These are phyloP conservation scores for Suhomyces bribrorum DNA, from an alignment of 1,139 yeast species.

Conservation along the genomic window DNA sequence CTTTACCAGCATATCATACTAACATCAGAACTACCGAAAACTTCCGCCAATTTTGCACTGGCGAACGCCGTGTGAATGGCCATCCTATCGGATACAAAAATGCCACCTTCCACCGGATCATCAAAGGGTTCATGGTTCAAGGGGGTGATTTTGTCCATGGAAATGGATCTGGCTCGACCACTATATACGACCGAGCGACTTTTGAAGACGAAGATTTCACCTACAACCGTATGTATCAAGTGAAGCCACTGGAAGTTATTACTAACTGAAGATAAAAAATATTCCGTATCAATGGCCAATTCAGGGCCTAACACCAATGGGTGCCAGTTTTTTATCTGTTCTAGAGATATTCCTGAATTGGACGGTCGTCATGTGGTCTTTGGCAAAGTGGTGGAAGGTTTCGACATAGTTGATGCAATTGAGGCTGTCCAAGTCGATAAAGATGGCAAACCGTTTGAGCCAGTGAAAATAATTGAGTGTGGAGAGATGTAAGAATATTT, in stretches of 20 bases:
- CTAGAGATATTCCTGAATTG: constrained; percentile 26
- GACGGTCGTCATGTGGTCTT: constrained; percentile 41
- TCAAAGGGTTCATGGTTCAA: constrained; percentile 30
- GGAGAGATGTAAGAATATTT: constrained; percentile 40
- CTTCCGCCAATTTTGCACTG: constrained; percentile 57
- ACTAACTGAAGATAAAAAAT: constrained; percentile 13
- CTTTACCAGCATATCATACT: too few relatives aligned
- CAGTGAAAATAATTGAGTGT: constrained; percentile 22
- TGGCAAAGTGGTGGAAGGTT: constrained; percentile 34
- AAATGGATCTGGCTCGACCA: constrained; percentile 47
- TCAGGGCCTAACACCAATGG: constrained; percentile 45
- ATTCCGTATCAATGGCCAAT: constrained; percentile 44
- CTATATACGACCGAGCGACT: constrained; percentile 34
- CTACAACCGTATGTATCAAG: constrained; percentile 20
- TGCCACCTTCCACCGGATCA: constrained; percentile 23
- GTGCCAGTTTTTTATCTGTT: constrained; percentile 39
- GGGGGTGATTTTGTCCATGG: constrained; percentile 45
- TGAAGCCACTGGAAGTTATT: constrained; percentile 5
- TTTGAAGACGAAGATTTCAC: constrained; percentile 37
- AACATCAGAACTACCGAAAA: constrained; percentile 48
- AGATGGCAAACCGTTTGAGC: constrained; percentile 28
- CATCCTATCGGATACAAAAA: constrained; percentile 33
- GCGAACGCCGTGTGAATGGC: constrained; percentile 43
- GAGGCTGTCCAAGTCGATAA: constrained; percentile 22
- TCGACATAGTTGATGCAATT: constrained; percentile 15